phyloP scores from a whole-genome alignment of 2,329 filamentous ascomycete genomes.

The Hypoxylon sp. region DNA sequence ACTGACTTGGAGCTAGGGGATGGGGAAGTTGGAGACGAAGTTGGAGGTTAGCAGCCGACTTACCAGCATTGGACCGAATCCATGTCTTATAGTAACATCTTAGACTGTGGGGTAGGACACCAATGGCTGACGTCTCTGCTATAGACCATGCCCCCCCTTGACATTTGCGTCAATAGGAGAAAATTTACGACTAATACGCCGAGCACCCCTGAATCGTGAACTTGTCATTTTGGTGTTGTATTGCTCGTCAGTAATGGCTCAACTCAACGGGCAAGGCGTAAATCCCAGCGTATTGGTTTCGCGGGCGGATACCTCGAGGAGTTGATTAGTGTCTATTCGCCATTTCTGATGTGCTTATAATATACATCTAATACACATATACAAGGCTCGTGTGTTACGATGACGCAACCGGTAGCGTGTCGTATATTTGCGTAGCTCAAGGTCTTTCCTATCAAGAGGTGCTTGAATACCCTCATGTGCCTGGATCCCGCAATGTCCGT shows the following conservation, averaged over 20 bases:
- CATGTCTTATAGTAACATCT: slow-evolving; percentile 14
- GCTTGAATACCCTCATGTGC: neutral
- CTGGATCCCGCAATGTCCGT: neutral
- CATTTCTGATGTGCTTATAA: slow-evolving; percentile 34
- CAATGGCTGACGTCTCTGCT: slow-evolving; percentile 4
- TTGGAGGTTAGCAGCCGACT: slow-evolving; percentile 22
- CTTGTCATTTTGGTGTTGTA: neutral
- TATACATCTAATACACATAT: slow-evolving; percentile 35
- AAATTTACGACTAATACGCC: slow-evolving; percentile 18
- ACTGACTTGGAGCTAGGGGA: slow-evolving; percentile 8
- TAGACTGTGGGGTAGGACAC: slow-evolving; percentile 30
- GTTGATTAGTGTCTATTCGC: slow-evolving; percentile 32
- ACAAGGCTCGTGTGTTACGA: slow-evolving; percentile 16
- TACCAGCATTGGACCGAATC: slow-evolving; percentile 15
- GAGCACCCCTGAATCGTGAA: slow-evolving; percentile 4
- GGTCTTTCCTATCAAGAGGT: slow-evolving; percentile 3
- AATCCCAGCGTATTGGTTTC: neutral
- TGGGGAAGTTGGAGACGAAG: slow-evolving; percentile 19
- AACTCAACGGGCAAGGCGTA: slow-evolving; percentile 2
- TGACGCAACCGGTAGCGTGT: slow-evolving; percentile 17
- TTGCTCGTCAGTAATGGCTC: neutral
- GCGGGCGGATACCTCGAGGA: slow-evolving; percentile 14
- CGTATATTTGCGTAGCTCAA: slow-evolving; percentile 19
- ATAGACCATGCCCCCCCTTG: slow-evolving; percentile 7
- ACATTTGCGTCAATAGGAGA: slow-evolving; percentile 14